phyloP scores from a whole-genome alignment of 2,329 filamentous ascomycete genomes.

The Phyllosticta citrichinensis region DNA sequence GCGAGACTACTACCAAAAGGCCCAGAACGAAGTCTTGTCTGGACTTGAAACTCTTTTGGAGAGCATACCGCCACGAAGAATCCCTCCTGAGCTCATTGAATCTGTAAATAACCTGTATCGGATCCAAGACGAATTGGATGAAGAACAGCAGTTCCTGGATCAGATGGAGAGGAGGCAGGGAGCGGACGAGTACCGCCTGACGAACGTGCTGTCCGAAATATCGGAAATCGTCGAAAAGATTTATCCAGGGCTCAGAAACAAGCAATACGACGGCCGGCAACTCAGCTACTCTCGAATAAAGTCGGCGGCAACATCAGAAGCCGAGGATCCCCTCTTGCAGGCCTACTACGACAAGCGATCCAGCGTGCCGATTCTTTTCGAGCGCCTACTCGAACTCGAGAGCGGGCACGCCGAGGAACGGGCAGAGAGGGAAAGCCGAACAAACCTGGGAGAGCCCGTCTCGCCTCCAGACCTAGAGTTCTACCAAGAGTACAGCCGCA shows the following conservation, averaged over 20 bases:
- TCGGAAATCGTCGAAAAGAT: neutral
- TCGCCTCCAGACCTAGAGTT: slow-evolving; percentile 6
- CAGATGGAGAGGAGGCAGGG: neutral
- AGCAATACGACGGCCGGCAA: neutral
- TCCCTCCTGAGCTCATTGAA: neutral
- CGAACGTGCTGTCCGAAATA: neutral
- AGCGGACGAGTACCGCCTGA: neutral
- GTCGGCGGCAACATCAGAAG: neutral
- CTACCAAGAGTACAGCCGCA: slow-evolving; percentile 4
- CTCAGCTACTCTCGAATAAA: neutral
- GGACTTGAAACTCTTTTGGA: neutral
- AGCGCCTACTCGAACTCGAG: slow-evolving; percentile 3
- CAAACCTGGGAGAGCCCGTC: slow-evolving; percentile 1
- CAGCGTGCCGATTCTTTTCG: slow-evolving; percentile 1
- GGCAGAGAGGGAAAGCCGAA: neutral
- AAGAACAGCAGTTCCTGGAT: neutral
- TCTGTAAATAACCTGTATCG: neutral
- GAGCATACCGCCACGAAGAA: neutral
- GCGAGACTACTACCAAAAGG: neutral
- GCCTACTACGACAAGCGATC: slow-evolving; percentile 4
- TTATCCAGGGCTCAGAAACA: neutral
- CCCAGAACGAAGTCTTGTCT: neutral
- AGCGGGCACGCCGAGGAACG: neutral
- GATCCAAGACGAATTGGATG: neutral
- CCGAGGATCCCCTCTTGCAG: neutral